These are phyloP conservation scores for Talaromyces amestolkiae DNA, from an alignment of 2,329 filamentous ascomycete genomes.

Conservation along the genomic window DNA sequence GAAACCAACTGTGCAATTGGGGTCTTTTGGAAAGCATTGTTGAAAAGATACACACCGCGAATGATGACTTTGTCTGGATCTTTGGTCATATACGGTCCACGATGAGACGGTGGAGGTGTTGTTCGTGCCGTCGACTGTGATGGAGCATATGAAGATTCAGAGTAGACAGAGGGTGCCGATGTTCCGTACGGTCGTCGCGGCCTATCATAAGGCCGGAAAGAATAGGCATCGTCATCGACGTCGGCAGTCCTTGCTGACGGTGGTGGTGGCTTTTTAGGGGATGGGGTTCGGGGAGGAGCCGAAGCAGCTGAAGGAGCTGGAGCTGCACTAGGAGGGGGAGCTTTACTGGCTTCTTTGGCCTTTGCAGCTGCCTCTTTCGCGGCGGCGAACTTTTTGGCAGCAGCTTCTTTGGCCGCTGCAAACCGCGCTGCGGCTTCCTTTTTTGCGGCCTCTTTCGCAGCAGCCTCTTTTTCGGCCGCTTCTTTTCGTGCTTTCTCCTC, in stretches of 20 bases:
- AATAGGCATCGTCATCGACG: conserved; percentile 66
- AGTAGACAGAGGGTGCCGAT: conserved; percentile 69
- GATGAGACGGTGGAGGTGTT: conserved; percentile 69
- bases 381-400: conserved; percentile 37
- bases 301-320: conserved; percentile 24
- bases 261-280: conserved; percentile 37
- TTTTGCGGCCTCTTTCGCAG: conserved; percentile 26
- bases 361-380: conserved; percentile 30
- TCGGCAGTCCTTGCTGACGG: conserved; percentile 39
- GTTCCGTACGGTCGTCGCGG: conserved; percentile 59
- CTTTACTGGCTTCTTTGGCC: conserved; percentile 28
- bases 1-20: conserved; percentile 87
- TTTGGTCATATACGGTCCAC: conserved; percentile 77
- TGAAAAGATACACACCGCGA: conserved; percentile 87
- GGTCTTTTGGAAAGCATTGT: conserved; percentile 82
- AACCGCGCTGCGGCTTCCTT: conserved; percentile 31
- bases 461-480: conserved; percentile 28
- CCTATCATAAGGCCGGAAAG: conserved; percentile 74
- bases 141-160: conserved; percentile 81
- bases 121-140: conserved; percentile 81
- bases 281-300: conserved; percentile 34
- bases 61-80: conserved; percentile 97
- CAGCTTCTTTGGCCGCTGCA: conserved; percentile 23
- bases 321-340: conserved; percentile 23
- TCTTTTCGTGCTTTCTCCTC: conserved; percentile 31